Evolutionary conservation across 2,329 filamentous ascomycete genomes (phyloP).

Genomic region (Fusarium mangiferae): DNA sequence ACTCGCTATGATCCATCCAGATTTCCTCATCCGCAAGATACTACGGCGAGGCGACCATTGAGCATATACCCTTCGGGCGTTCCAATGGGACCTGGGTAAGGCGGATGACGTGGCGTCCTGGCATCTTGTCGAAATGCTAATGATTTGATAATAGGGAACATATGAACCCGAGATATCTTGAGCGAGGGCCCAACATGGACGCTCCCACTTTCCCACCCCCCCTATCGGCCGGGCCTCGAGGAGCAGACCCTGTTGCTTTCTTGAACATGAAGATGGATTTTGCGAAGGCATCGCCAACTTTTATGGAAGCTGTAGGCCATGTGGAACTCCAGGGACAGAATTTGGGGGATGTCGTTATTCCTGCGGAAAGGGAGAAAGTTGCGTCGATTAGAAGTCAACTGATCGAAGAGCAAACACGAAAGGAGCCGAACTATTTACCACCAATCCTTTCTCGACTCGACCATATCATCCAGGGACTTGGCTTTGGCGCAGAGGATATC

Average conservation of each 20-base stretch:
- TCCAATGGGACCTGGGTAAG: conserved; percentile 56
- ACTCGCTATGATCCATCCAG: conserved; percentile 65
- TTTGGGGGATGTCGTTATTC: conserved; percentile 64
- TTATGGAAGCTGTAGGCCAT: conserved; percentile 65
- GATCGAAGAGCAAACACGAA: conserved; percentile 66
- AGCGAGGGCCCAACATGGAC: conserved; percentile 61
- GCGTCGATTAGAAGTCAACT: conserved; percentile 61
- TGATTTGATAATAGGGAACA: conserved; percentile 60
- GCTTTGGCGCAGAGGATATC: conserved; percentile 64
- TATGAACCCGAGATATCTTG: conserved; percentile 60
- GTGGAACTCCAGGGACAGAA: conserved; percentile 59
- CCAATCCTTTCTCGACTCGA: conserved; percentile 69
- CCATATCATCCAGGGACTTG: conserved; percentile 64
- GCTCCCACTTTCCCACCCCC: conserved; percentile 60
- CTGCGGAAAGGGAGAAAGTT: conserved; percentile 64
- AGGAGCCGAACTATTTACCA: conserved; percentile 71
- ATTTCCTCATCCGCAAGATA: conserved; percentile 58
- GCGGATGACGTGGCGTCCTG: conserved; percentile 56
- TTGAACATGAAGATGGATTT: conserved; percentile 69
- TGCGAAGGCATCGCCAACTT: conserved; percentile 64
- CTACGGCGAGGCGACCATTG: conserved; percentile 59
- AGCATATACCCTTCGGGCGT: conserved; percentile 61
- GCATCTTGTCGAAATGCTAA: conserved; percentile 64
- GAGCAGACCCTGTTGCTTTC: conserved; percentile 66
- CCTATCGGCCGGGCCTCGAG: conserved; percentile 53